Evolutionary conservation across 2,329 filamentous ascomycete species (phyloP).

Genomic region (Chaetomium strumarium): DNA sequence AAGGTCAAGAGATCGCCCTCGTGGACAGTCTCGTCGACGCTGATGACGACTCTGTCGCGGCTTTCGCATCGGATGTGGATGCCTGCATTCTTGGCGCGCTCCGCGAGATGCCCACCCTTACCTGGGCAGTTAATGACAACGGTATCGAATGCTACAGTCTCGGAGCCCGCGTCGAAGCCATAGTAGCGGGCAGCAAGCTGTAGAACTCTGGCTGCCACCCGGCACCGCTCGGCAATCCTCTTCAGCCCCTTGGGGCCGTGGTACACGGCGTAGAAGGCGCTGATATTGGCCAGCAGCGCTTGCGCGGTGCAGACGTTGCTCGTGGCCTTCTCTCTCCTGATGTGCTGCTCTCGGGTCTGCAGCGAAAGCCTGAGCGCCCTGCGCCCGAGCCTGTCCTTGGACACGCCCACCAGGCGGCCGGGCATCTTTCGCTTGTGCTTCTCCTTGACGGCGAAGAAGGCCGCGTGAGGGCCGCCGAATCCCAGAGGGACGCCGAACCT

Average conservation of each 20-base stretch:
- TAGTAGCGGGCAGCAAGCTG: slow-evolving; percentile 57
- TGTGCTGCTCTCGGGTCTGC: slow-evolving; percentile 94
- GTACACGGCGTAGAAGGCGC: slow-evolving; percentile 88
- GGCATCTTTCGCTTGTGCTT: slow-evolving; percentile 94
- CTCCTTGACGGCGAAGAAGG: slow-evolving; percentile 88
- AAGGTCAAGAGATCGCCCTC: slow-evolving; percentile 26
- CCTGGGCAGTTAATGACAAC: slow-evolving; percentile 54
- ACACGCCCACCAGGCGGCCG: slow-evolving; percentile 82
- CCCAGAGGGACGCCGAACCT: slow-evolving; percentile 88
- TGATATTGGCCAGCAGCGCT: slow-evolving; percentile 92
- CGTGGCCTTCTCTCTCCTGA: slow-evolving; percentile 91
- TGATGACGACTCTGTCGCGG: slow-evolving; percentile 60
- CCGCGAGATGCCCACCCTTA: slow-evolving; percentile 46
- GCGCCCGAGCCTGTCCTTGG: slow-evolving; percentile 80
- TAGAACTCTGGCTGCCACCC: slow-evolving; percentile 64
- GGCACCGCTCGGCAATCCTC: slow-evolving; percentile 72
- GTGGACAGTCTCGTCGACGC: slow-evolving; percentile 59
- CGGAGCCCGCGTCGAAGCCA: slow-evolving; percentile 54
- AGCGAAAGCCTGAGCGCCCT: slow-evolving; percentile 77
- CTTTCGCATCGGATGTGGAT: slow-evolving; percentile 61
- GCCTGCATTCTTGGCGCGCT: slow-evolving; percentile 43
- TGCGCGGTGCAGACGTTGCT: slow-evolving; percentile 97
- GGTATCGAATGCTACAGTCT: slow-evolving; percentile 70
- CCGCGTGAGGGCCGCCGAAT: slow-evolving; percentile 90
- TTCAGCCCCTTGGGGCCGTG: slow-evolving; percentile 81